Base-by-base conservation (phyloP, 2,329 filamentous ascomycete genomes). In the Fusarium burgessii region DNA sequence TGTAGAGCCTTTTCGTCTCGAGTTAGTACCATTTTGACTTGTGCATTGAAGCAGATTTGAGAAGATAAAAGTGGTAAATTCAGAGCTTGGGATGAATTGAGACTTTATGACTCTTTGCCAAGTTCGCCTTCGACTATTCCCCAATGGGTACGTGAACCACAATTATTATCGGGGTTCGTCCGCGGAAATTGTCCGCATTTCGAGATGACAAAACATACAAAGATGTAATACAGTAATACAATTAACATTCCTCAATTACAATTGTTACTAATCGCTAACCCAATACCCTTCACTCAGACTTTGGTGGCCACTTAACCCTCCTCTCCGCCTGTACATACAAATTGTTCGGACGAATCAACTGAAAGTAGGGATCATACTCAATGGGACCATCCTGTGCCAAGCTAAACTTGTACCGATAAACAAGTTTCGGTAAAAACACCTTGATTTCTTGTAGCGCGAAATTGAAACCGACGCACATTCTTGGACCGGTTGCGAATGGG, bases 381-480 rank as follows among this genome's bases (percentile, higher is more conserved):
- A 89, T 79, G 0, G 84, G 79, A 2, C 81, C 85, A 12, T 87
- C 81, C 6, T 82, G 82, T 27, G 84, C 87, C 25, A 82, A 75
- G 11, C 66, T 77, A 60, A 89, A 91, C 58, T 86, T 80, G 71
- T 91, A 91, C 4, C 89, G 82, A 62, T 84, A 90, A 1, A 91
- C 77, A 43, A 91, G 78, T 79, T 90, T 87, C 1, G 84, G 81
- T 60, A 91, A 41, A 73, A 89, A 85, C 4, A 89, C 82, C 80
- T 90, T 90, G 61, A 90, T 82, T 76, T 91, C 88, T 67, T 86
- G 84, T 18, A 91, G 77, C 0, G 88, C 89, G 74, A 91, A 90
- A 76, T 90, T 91, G 82, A 90, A 90, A 0, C 89, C 89, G 47
- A 91, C 87, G 62, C 89, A 91, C 79, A 84, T 85, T 4, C 89